Conservation (phyloP, 2,329 filamentous ascomycete genomes). For the Penicillium sp. region DNA sequence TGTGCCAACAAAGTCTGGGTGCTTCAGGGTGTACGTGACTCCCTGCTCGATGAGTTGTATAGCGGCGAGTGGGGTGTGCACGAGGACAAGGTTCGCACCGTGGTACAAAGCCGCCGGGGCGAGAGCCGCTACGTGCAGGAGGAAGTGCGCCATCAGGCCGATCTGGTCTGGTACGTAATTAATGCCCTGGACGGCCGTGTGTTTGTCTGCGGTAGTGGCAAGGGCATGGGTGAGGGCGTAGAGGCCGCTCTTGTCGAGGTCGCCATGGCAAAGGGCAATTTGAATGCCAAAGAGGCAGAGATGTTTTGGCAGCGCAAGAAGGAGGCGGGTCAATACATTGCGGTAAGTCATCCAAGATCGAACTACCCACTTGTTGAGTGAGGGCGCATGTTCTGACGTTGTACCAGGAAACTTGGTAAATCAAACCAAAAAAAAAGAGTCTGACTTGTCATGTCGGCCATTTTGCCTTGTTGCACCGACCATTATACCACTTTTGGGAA, state of each 20-base stretch:
- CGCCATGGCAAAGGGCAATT: slow-evolving; percentile 88
- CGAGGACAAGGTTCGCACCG: slow-evolving; percentile 82
- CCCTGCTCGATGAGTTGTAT: slow-evolving; percentile 93
- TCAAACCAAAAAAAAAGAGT: not conserved
- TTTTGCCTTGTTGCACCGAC: not conserved
- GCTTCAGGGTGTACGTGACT: slow-evolving; percentile 91
- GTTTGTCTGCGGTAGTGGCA: slow-evolving; percentile 94
- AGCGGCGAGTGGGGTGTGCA: slow-evolving; percentile 95
- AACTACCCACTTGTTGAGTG: not conserved
- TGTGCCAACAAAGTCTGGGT: slow-evolving; percentile 99
- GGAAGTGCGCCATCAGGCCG: slow-evolving; percentile 86
- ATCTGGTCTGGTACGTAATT: slow-evolving; percentile 98
- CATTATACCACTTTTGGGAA: not conserved
- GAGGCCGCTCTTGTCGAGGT: slow-evolving; percentile 86
- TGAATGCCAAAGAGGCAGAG: slow-evolving; percentile 79
- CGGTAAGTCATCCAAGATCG: slow-evolving; percentile 55
- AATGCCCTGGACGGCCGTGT: slow-evolving; percentile 94
- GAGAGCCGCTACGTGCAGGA: slow-evolving; percentile 95
- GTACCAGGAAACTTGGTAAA: slow-evolving; percentile 45
- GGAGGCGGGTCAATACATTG: slow-evolving; percentile 92
- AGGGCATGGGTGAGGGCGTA: slow-evolving; percentile 97
- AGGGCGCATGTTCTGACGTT: slow-evolving; percentile 6
- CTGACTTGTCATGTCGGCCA: not conserved
- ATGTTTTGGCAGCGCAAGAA: slow-evolving; percentile 93
- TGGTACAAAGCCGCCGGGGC: slow-evolving; percentile 76